Conservation (phyloP, 495 filamentous ascomycete species). For the Xeromyces bisporus region DNA sequence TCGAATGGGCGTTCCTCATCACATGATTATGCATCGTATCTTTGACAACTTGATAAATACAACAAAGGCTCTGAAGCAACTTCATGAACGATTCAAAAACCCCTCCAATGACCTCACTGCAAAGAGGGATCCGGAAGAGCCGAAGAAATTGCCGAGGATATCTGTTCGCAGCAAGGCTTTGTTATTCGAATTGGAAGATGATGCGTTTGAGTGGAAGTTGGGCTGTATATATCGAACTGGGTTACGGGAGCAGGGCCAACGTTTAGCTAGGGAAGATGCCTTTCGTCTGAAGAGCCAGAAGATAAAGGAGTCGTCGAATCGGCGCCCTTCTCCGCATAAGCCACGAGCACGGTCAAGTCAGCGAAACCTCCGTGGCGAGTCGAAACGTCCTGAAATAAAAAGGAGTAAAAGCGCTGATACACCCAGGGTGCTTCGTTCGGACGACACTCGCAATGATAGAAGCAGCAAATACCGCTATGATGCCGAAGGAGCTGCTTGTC, state of each 20-base stretch:
- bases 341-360: conserved; percentile 36
- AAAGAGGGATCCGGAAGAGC: conserved; percentile 62
- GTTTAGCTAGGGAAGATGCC: conserved; percentile 76
- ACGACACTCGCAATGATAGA: conserved; percentile 12
- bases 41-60: conserved; percentile 85
- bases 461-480: conserved; percentile 55
- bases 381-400: conserved; percentile 23
- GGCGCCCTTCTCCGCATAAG: conserved; percentile 30
- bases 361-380: conserved; percentile 27
- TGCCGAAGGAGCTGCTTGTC: conserved; percentile 49
- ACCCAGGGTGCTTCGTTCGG: conserved; percentile 16
- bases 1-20: conserved; percentile 80
- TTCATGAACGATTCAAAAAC: conserved; percentile 79
- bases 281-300: conserved; percentile 75
- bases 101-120: conserved; percentile 75
- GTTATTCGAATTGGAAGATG: conserved; percentile 85
- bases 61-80: conserved; percentile 69
- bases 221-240: conserved; percentile 82
- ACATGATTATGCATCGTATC: conserved; percentile 76
- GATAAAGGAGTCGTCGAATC: conserved; percentile 49
- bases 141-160: conserved; percentile 71
- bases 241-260: conserved; percentile 72
- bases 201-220: conserved; percentile 93
- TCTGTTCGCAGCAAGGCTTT: conserved; percentile 66
- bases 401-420: conserved; percentile 40